phyloP scores from a whole-genome alignment of 495 filamentous ascomycete genomes.

The Penicillium salamii region DNA sequence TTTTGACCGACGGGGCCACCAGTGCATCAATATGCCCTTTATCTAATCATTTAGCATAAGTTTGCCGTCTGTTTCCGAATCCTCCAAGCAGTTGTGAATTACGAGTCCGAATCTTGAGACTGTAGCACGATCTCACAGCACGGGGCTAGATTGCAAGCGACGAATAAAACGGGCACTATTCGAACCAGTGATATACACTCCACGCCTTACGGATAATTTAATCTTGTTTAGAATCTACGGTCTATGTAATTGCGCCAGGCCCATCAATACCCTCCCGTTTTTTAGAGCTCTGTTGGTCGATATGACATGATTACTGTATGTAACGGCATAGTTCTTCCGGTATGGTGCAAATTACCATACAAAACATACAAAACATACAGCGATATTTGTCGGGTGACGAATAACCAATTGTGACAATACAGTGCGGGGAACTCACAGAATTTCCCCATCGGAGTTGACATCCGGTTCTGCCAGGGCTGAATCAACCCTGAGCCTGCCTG shows the following conservation, averaged over 20 bases:
- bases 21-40: no score
- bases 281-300: not conserved
- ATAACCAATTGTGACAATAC: constrained; percentile 5
- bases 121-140: not conserved
- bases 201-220: not conserved
- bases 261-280: constrained; percentile 1
- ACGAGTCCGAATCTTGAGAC: not conserved
- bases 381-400: not conserved
- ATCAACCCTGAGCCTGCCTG: not conserved
- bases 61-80: not conserved
- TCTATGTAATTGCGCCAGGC: not conserved
- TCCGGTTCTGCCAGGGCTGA: not conserved
- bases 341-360: not conserved
- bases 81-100: not conserved
- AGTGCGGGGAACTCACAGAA: constrained; percentile 3
- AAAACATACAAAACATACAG: constrained; percentile 2
- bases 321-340: constrained; percentile 1
- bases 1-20: no score
- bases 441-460: constrained; percentile 2
- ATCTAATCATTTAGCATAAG: no score
- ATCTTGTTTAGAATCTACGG: no score
- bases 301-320: not conserved
- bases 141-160: not conserved
- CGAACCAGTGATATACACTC: not conserved
- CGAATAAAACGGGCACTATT: not conserved